These are phyloP conservation scores for Croton setiger DNA, from an alignment of 441 rosid species.

Conservation along the genomic window DNA sequence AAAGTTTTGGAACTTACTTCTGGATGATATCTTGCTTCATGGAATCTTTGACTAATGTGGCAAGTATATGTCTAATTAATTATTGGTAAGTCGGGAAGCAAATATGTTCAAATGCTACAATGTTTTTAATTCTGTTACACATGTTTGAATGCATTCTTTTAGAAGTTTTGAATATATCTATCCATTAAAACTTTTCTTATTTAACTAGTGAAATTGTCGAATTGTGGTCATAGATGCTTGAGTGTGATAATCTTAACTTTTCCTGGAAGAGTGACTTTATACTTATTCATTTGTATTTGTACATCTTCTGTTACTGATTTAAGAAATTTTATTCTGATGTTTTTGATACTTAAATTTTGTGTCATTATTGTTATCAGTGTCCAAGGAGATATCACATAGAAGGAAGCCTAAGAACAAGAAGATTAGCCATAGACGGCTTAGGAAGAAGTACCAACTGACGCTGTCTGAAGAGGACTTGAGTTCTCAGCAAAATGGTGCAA, in stretches of 20 bases:
- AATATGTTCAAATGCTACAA: not conserved
- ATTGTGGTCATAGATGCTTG: not conserved
- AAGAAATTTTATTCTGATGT: not conserved
- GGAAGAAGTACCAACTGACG: constrained; percentile 38
- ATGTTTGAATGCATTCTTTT: not conserved
- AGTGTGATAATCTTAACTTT: not conserved
- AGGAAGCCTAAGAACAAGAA: constrained; percentile 26
- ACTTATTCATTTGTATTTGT: too few species aligned
- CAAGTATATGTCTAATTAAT: not conserved
- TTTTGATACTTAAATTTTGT: not conserved
- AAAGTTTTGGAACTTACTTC: constrained; percentile 15
- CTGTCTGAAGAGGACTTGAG: constrained; percentile 45
- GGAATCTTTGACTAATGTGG: too few species aligned
- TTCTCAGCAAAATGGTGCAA: constrained; percentile 19
- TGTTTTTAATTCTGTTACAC: not conserved
- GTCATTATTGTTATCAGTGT: constrained; percentile 17
- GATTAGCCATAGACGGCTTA: constrained; percentile 37
- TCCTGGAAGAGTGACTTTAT: not conserved
- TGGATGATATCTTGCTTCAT: not conserved
- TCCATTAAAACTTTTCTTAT: not conserved
- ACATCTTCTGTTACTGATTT: not conserved
- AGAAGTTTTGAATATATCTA: not conserved
- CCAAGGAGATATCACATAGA: constrained; percentile 29
- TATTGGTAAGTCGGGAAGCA: not conserved
- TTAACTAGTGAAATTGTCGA: not conserved